Evolutionary conservation across 108 stramenopile species (phyloP), one percentile per base, ranked within the genome.

Genomic region (Fragilariopsis cylindrus): DNA sequence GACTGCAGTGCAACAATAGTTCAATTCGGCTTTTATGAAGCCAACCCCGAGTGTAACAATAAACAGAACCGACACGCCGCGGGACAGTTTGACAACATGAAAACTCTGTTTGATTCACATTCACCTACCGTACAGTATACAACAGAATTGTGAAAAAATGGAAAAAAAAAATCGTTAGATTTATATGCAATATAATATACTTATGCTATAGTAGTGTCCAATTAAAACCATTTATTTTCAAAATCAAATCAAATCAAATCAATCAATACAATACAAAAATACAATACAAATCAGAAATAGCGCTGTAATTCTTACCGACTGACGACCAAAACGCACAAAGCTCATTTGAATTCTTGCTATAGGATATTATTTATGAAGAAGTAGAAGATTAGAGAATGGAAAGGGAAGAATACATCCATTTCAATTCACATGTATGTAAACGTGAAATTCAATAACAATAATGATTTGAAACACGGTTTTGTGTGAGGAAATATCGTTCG

Each of bases 1-100:
- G 2, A 30, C 1, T 30, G 30, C 2, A 30, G 30, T 30, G 30
- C 30, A 30, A 0, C 30, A 30, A 30, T 30, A 30, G 0, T 30
- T 30, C 30, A 30, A 30, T 30, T 30, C 30, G 30, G 30, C 30
- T 53, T 0, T 46, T 52, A 68, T 49, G 67, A 78, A 11, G 71
- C 71, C 46, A 78, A 58, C 7, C 77, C 77, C 5, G 77, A 78
- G 55, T 67, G 65, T 19, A 86, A 53, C 47, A 94, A 69, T 2
- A 91, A 76, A 65, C 92, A 94, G 19, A 94, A 82, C n/a, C 89
- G 84, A 73, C 92, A 94, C 15, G 92, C 86, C 47, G 89, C 89
- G 43, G 90, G 74, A 78, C 92, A 94, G 70, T 88, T 86, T 39
- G 73, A 75, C 53, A 91, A 65, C 92, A 94, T 94, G 71, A 91